These are phyloP conservation scores for Psophocarpus tetragonolobus DNA, from an alignment of 306 rosid genomes.

Conservation along the genomic window DNA sequence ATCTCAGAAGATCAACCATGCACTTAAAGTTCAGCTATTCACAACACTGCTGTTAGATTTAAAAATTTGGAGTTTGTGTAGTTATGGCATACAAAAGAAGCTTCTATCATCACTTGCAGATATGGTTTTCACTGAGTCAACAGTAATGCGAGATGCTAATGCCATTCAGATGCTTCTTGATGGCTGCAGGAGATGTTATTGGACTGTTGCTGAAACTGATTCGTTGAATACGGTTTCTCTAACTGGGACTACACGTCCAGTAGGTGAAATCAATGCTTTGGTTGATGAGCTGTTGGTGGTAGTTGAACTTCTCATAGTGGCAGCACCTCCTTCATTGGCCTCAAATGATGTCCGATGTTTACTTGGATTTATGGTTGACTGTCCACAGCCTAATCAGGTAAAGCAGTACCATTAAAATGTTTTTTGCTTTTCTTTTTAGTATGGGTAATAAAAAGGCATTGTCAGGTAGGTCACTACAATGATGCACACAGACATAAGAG, in stretches of 20 bases:
- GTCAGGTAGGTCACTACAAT: background rate
- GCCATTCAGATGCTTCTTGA: constrained; percentile 99
- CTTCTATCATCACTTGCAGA: constrained; percentile 98
- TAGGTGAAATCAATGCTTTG: constrained; percentile 97
- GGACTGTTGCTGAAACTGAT: constrained; percentile 79
- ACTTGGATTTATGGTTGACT: constrained; percentile 96
- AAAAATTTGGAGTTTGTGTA: constrained; percentile 94
- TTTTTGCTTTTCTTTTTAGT: background rate
- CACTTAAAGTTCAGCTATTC: constrained; percentile 91
- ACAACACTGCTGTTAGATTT: constrained; percentile 82
- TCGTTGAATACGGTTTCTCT: constrained; percentile 75
- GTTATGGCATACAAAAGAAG: constrained; percentile 95
- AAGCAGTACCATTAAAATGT: constrained; percentile 6
- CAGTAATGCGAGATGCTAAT: constrained; percentile 95
- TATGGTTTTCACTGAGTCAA: constrained; percentile 93
- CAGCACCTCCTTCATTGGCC: constrained; percentile 79
- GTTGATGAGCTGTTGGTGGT: constrained; percentile 95
- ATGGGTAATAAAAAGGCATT: constrained; percentile 12
- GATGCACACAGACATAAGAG: background rate
- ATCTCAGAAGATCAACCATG: constrained; percentile 74
- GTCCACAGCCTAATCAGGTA: constrained; percentile 99
- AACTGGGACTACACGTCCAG: constrained; percentile 70
- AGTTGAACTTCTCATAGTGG: constrained; percentile 90
- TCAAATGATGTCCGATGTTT: constrained; percentile 81
- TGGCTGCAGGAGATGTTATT: constrained; percentile 93